Evolutionary conservation across 305 asterid species (phyloP).

Genomic region (Rubia balearica): DNA sequence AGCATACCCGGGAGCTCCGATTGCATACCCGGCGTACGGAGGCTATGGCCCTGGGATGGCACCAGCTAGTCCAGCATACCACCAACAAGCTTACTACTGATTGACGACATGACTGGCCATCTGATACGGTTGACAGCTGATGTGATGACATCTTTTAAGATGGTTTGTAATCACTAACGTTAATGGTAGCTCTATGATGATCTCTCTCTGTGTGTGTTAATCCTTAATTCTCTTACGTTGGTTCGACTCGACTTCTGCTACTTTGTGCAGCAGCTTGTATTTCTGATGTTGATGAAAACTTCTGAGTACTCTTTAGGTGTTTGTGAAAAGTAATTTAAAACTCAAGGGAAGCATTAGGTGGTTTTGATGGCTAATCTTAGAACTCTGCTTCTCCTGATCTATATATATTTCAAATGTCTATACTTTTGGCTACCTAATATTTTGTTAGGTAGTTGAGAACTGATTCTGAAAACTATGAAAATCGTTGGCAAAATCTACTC

Average conservation of each 20-base stretch:
- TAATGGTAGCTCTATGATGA: constrained; percentile 53
- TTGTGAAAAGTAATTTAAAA: constrained; percentile 57
- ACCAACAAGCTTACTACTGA: constrained; percentile 95
- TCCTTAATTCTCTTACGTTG: constrained; percentile 41
- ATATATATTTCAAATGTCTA: background rate
- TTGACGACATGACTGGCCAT: constrained; percentile 42
- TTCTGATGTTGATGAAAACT: constrained; percentile 61
- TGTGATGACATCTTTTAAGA: constrained; percentile 46
- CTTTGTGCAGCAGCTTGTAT: constrained; percentile 63
- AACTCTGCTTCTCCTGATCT: background rate
- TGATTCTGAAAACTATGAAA: background rate
- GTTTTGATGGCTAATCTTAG: background rate
- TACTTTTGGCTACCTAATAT: background rate
- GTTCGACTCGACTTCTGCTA: constrained; percentile 15
- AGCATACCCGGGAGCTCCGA: constrained; percentile 65
- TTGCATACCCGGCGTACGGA: constrained; percentile 64
- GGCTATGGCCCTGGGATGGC: constrained; percentile 72
- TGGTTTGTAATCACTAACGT: constrained; percentile 93
- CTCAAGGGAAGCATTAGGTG: constrained; percentile 5
- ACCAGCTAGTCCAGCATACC: constrained; percentile 81
- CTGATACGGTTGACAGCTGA: constrained; percentile 52
- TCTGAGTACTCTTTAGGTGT: constrained; percentile 53
- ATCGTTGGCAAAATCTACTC: background rate
- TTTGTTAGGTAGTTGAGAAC: background rate
- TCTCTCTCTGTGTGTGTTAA: constrained; percentile 62